phyloP scores from a whole-genome alignment of 148 eudicot genomes.

The Rheum nobile region DNA sequence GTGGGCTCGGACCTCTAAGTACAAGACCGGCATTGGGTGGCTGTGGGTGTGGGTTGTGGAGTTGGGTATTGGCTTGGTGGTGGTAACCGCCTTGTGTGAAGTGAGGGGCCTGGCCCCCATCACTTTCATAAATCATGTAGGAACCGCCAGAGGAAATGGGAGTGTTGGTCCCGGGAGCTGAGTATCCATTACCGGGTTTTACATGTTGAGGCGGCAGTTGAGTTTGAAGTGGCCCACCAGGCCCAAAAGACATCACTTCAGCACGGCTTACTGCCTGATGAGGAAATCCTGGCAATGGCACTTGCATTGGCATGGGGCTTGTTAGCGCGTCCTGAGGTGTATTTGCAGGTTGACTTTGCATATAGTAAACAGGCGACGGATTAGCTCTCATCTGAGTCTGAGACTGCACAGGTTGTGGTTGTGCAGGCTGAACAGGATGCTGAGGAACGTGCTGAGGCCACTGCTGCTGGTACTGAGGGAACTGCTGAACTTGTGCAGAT shows the following conservation, averaged over 20 bases:
- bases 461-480: conserved; percentile 11
- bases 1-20: conserved; percentile 34
- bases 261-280: conserved; percentile 30
- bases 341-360: conserved; percentile 50
- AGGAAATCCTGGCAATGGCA: conserved; percentile 47
- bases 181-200: conserved; percentile 47
- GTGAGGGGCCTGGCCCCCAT: conserved; percentile 37
- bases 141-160: conserved; percentile 44
- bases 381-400: conserved; percentile 41
- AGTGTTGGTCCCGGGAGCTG: conserved; percentile 46
- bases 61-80: conserved; percentile 14
- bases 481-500: conserved; percentile 5
- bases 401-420: conserved; percentile 36
- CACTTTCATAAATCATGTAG: conserved; percentile 60
- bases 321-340: conserved; percentile 42
- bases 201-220: conserved; percentile 35
- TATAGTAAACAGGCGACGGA: conserved; percentile 32
- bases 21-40: conserved; percentile 27
- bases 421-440: conserved; percentile 31
- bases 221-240: conserved; percentile 34
- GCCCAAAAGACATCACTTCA: neutral
- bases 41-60: conserved; percentile 29
- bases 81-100: conserved; percentile 36
- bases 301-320: conserved; percentile 68
- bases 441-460: conserved; percentile 21